phyloP scores from a whole-genome alignment of 768 basidiomycete species.

The Boletus insuetus region DNA sequence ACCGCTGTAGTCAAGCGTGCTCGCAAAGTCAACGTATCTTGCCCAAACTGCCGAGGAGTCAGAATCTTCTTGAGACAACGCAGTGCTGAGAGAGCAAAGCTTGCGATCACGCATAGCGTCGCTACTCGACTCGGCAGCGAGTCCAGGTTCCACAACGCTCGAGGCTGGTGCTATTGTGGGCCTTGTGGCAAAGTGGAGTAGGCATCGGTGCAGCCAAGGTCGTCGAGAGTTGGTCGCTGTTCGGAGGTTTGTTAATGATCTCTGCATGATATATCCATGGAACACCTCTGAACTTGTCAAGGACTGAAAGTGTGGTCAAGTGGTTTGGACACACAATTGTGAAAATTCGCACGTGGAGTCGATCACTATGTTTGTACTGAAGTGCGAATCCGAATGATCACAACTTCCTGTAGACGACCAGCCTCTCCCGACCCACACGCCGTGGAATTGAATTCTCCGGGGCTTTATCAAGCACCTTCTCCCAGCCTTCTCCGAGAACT shows the following conservation, averaged over 20 bases:
- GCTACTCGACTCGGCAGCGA: constrained; percentile 2
- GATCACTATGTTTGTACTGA: too few relatives aligned
- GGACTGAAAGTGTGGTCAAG: background rate
- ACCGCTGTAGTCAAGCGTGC: constrained; percentile 42
- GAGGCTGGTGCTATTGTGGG: constrained; percentile 7
- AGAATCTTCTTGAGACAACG: constrained; percentile 29
- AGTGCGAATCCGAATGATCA: background rate
- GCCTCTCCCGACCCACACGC: constrained; percentile 48
- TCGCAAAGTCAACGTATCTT: constrained; percentile 57
- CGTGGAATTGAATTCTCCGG: constrained; percentile 42
- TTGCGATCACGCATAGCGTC: constrained; percentile 23
- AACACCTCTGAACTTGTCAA: background rate
- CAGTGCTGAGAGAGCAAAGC: constrained; percentile 25
- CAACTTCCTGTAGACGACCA: constrained; percentile 39
- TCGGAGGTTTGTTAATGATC: constrained; percentile 21
- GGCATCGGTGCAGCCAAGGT: constrained; percentile 4
- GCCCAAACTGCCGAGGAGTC: constrained; percentile 61
- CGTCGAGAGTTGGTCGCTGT: constrained; percentile 7
- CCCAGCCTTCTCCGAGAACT: constrained; percentile 48
- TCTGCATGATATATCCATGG: constrained; percentile 24
- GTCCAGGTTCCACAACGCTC: constrained; percentile 1
- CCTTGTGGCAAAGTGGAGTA: constrained; percentile 9
- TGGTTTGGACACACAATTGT: background rate
- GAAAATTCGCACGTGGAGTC: constrained; percentile 16
- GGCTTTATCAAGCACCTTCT: constrained; percentile 50